A percentile compares a stretch with the other conserved stretches of the same genome.
phyloP scores from a whole-genome alignment of 768 basidiomycete species.

The Auricularia sp. region DNA sequence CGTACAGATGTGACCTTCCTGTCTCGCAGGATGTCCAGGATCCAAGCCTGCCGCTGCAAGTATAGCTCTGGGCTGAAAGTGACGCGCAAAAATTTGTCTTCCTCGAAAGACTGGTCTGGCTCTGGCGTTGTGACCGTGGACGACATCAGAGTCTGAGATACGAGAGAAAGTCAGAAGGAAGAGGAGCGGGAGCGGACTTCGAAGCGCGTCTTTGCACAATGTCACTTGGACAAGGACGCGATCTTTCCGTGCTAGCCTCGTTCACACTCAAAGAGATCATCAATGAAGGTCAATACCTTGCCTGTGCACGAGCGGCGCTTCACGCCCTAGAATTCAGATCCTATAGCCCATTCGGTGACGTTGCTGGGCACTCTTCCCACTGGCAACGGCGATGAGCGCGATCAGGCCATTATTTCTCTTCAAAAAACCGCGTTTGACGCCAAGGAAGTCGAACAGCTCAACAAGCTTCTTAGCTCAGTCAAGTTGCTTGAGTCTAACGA shows the following conservation, averaged over 20 bases:
- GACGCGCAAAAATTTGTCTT: constrained; percentile 28
- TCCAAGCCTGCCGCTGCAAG: constrained; percentile 63
- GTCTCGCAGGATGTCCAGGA: constrained; percentile 49
- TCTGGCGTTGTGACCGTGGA: neutral
- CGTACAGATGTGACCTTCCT: constrained; percentile 46
- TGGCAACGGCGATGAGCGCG: constrained; percentile 14
- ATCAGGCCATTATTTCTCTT: constrained; percentile 59
- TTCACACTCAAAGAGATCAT: constrained; percentile 23
- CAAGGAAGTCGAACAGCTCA: constrained; percentile 24
- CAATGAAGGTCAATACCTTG: constrained; percentile 32
- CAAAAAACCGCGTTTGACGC: constrained; percentile 61
- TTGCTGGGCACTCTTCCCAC: constrained; percentile 53
- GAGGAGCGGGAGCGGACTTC: neutral
- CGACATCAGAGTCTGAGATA: neutral
- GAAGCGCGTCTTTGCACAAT: neutral
- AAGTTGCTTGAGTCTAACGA: constrained; percentile 51
- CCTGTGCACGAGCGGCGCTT: neutral
- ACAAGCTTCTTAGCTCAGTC: constrained; percentile 29
- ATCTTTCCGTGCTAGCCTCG: constrained; percentile 11
- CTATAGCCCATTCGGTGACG: constrained; percentile 47
- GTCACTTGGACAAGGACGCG: neutral
- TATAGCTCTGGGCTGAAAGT: constrained; percentile 59
- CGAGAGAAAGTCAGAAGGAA: neutral
- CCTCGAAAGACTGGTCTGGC: neutral
- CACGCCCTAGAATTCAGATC: constrained; percentile 29